Conservation (phyloP, 108 stramenopile species). For the Cyclotella kingstonii region DNA sequence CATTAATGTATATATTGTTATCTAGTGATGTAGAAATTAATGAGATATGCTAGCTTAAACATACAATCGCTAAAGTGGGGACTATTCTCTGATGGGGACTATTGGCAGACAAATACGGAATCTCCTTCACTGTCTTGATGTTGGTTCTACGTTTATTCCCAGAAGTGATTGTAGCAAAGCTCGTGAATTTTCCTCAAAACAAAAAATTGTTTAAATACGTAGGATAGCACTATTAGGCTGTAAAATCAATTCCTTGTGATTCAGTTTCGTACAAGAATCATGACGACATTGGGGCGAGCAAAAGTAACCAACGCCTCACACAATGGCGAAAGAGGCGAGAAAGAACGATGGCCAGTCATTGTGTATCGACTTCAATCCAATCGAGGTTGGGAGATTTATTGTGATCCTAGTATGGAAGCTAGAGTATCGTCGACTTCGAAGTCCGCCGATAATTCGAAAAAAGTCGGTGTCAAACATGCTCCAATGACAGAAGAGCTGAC, state of each 20-base stretch:
- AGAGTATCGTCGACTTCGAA: neutral
- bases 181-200: conserved; percentile 41
- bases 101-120: no score
- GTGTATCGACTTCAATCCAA: conserved; percentile 36
- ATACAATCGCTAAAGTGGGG: no score
- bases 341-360: conserved; percentile 37
- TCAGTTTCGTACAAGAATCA: no score
- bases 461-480: neutral
- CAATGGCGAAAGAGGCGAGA: conserved; percentile 12
- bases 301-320: neutral
- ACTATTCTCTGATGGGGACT: no score
- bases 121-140: no score
- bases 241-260: no score
- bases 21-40: no score
- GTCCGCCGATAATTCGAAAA: neutral
- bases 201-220: no score
- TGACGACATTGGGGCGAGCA: neutral
- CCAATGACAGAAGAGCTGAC: conserved; percentile 23
- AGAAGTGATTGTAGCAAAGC: conserved; percentile 37
- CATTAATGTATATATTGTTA: no score
- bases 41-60: no score
- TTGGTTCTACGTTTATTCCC: conserved; percentile 1
- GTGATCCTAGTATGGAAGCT: conserved; percentile 9
- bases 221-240: no score
- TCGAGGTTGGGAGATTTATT: conserved; percentile 38